A percentile compares a stretch with the other conserved stretches of the same genome.
phyloP scores from a whole-genome alignment of 805 yeast species.

The Yarrowia sp. region DNA sequence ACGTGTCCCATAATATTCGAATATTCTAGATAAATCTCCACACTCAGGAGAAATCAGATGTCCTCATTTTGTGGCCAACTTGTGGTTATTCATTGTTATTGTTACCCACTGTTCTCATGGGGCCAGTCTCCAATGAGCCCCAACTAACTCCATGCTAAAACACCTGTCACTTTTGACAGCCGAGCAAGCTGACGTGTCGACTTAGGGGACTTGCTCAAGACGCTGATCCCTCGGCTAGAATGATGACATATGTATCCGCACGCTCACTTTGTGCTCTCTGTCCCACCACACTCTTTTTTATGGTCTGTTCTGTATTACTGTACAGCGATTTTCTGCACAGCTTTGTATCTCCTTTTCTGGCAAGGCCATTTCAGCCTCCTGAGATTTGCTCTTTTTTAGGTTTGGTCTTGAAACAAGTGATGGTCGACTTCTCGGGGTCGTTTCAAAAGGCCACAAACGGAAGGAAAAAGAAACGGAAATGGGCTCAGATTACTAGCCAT shows the following conservation, averaged over 20 bases:
- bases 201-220: background rate
- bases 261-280: background rate
- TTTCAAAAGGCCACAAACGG: background rate
- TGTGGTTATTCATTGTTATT: too few species aligned
- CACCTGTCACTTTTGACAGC: constrained; percentile 1
- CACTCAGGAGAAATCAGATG: background rate
- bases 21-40: background rate
- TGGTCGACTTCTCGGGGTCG: background rate
- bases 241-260: background rate
- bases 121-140: too few species aligned
- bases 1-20: background rate
- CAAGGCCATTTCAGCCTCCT: background rate
- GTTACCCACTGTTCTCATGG: too few species aligned
- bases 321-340: background rate
- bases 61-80: background rate
- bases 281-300: background rate
- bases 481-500: too few species aligned
- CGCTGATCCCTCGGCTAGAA: background rate
- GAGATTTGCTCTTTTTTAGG: background rate
- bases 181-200: background rate
- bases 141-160: background rate
- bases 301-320: background rate
- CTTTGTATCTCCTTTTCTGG: background rate
- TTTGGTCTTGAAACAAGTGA: background rate
- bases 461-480: background rate